Evolutionary conservation across 495 filamentous ascomycete species (phyloP).

Genomic region (Aspergillus sclerotiicarbonarius): DNA sequence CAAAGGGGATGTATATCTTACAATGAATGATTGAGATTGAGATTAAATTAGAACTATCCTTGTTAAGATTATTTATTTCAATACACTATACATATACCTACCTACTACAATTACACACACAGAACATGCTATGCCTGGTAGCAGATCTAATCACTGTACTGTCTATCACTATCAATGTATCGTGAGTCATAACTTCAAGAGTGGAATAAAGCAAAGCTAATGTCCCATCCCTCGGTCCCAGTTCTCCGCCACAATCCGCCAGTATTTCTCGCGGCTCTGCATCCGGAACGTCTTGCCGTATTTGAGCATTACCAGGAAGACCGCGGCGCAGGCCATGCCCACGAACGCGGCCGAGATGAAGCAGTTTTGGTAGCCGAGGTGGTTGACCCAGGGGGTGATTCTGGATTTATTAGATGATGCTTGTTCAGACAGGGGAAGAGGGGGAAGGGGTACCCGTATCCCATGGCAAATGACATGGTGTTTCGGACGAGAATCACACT

Average conservation of each 20-base stretch:
- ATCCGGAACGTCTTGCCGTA: conserved; percentile 48
- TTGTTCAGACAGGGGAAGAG: not conserved
- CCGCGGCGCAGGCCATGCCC: conserved; percentile 51
- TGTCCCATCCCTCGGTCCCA: conserved; percentile 41
- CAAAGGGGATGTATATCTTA: too few species aligned
- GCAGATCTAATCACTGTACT: too few species aligned
- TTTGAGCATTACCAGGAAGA: conserved; percentile 56
- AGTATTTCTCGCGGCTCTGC: conserved; percentile 43
- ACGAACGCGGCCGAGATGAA: conserved; percentile 63
- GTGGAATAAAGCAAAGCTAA: conserved; percentile 18
- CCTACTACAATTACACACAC: too few species aligned
- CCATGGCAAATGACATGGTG: conserved; percentile 62
- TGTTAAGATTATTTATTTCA: too few species aligned
- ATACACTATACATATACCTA: too few species aligned
- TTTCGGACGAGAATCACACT: conserved; percentile 65
- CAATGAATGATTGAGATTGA: too few species aligned
- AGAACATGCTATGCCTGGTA: too few species aligned
- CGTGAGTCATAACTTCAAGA: not conserved
- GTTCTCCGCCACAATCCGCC: conserved; percentile 40
- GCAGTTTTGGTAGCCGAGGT: conserved; percentile 61
- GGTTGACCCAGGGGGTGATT: conserved; percentile 61
- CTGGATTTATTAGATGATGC: conserved; percentile 26
- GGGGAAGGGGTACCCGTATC: conserved; percentile 48
- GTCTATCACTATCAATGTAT: conserved; percentile 11
- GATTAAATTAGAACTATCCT: too few species aligned